A percentile compares a stretch with the other conserved stretches of the same genome.
These are phyloP conservation scores for Planoprotostelium fungivorum DNA, from an alignment of 78 protist genomes.

Conservation along the genomic window DNA sequence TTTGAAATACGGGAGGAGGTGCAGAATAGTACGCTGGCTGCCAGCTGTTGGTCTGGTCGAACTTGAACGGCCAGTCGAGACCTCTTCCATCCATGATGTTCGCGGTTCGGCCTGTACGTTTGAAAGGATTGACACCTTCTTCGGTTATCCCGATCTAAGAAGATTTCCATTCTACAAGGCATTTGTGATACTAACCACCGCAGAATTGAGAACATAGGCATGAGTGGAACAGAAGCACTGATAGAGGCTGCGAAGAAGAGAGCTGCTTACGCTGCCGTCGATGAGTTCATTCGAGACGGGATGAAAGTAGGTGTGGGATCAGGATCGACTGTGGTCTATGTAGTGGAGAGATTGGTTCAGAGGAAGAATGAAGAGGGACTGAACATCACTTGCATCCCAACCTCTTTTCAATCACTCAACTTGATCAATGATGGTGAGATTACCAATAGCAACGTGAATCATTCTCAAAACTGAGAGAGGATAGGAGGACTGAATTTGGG, in stretches of 20 bases:
- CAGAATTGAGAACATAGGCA: too few relatives aligned
- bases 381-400: constrained; percentile 67
- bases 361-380: constrained; percentile 34
- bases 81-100: too few relatives aligned
- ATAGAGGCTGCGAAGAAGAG: constrained; percentile 45
- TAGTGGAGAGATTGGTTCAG: constrained; percentile 68
- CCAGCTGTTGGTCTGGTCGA: too few relatives aligned
- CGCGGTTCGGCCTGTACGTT: too few relatives aligned
- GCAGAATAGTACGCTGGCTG: too few relatives aligned
- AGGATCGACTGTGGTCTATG: constrained; percentile 85
- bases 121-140: too few relatives aligned
- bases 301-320: constrained; percentile 77
- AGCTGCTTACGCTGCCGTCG: constrained; percentile 72
- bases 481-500: constrained; percentile 27
- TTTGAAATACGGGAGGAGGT: too few relatives aligned
- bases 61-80: too few relatives aligned
- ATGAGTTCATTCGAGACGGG: constrained; percentile 37
- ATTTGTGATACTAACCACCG: too few relatives aligned
- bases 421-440: constrained; percentile 20
- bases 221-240: background rate
- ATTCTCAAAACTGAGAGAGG: constrained; percentile 12
- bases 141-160: too few relatives aligned
- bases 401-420: constrained; percentile 77
- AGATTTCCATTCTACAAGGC: too few relatives aligned
- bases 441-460: background rate